Conservation (phyloP, 495 filamentous ascomycete species). For the Penicillium odoratum region DNA sequence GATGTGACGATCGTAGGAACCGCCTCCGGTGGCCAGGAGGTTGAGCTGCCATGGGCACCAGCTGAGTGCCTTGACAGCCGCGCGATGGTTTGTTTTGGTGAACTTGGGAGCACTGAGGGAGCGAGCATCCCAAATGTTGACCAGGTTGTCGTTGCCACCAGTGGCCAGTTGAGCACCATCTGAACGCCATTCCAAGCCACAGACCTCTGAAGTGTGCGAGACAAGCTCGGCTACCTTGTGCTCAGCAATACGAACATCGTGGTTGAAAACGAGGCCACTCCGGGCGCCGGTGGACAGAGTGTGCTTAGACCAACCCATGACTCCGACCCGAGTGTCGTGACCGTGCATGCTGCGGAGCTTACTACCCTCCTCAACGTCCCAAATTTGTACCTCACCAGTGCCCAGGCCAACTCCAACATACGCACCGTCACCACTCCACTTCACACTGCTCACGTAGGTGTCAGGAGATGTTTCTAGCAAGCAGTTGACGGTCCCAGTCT, state of each 20-base stretch:
- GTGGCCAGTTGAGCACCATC: conserved; percentile 96
- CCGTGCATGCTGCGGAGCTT: conserved; percentile 98
- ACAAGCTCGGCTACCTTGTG: conserved; percentile 98
- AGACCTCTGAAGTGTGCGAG: conserved; percentile 95
- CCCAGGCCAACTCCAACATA: conserved; percentile 95
- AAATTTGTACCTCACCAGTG: conserved; percentile 96
- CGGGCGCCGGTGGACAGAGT: conserved; percentile 92
- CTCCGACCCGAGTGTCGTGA: conserved; percentile 93
- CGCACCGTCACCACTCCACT: conserved; percentile 96
- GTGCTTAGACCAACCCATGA: conserved; percentile 99
- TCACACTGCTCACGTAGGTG: conserved; percentile 96
- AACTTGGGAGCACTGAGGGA: conserved; percentile 92
- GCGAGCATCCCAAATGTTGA: conserved; percentile 98
- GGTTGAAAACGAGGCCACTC: conserved; percentile 96
- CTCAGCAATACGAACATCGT: conserved; percentile 95
- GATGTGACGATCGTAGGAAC: conserved; percentile 94
- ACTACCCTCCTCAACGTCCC: conserved; percentile 93
- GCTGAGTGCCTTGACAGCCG: conserved; percentile 94
- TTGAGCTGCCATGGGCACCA: conserved; percentile 99
- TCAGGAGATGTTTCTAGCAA: conserved; percentile 84
- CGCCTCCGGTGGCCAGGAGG: conserved; percentile 93
- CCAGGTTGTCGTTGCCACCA: conserved; percentile 96
- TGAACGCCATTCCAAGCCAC: conserved; percentile 93
- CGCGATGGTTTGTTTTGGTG: conserved; percentile 98
- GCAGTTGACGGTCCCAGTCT: conserved; percentile 81